Evolutionary conservation across 768 basidiomycete genomes (phyloP).

Genomic region (Pleurotus giganteus): DNA sequence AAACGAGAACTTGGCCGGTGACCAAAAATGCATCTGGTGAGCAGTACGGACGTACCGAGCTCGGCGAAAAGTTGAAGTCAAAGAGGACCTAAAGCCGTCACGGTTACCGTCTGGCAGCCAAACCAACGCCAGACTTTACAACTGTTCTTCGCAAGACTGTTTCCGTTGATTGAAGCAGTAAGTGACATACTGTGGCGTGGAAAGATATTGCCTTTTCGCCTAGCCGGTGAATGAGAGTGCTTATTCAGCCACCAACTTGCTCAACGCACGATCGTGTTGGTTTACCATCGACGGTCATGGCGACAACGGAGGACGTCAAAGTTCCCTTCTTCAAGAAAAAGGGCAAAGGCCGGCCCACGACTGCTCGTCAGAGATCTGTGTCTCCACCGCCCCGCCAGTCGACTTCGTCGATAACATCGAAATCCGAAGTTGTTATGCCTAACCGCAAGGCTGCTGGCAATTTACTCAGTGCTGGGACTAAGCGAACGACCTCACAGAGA

Average conservation of each 20-base stretch:
- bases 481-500: slow-evolving; percentile 58
- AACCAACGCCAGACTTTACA: too few relatives aligned
- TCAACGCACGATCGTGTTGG: background rate
- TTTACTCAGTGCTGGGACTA: slow-evolving; percentile 59
- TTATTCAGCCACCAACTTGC: background rate
- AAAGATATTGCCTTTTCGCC: background rate
- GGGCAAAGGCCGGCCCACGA: slow-evolving; percentile 74
- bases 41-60: too few relatives aligned
- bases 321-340: slow-evolving; percentile 90
- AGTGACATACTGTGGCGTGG: background rate
- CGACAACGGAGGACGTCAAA: slow-evolving; percentile 35
- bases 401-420: slow-evolving; percentile 37
- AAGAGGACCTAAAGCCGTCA: too few relatives aligned
- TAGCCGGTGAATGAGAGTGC: background rate
- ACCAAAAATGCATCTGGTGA: too few relatives aligned
- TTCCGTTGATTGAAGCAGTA: background rate
- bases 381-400: slow-evolving; percentile 42
- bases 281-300: slow-evolving; percentile 31
- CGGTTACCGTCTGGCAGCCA: too few relatives aligned
- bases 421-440: slow-evolving; percentile 78
- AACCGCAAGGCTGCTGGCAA: slow-evolving; percentile 64
- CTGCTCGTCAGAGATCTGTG: slow-evolving; percentile 69
- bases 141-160: too few relatives aligned
- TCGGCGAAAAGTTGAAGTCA: too few relatives aligned
- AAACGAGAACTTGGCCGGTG: too few relatives aligned